phyloP scores from a whole-genome alignment of 169 alveolate species.

The Amoebophrya sp. region DNA sequence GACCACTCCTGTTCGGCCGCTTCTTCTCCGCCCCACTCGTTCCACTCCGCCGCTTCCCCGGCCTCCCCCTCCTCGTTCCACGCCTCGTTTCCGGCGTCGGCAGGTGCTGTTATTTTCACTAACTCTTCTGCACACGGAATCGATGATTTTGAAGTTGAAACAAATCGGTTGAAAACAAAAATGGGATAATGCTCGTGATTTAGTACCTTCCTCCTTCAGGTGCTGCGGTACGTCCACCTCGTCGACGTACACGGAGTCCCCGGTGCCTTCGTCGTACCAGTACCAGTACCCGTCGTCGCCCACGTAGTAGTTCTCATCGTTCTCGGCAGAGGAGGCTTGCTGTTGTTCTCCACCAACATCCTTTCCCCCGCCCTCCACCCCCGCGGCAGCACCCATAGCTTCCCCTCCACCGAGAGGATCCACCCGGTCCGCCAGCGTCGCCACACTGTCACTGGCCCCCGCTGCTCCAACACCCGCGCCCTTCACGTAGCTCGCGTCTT shows the following conservation, averaged over 20 bases:
- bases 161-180: too few species aligned
- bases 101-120: too few species aligned
- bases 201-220: background rate
- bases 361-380: background rate
- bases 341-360: background rate
- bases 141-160: background rate
- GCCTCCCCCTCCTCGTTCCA: background rate
- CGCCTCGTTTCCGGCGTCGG: too few species aligned
- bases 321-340: background rate
- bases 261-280: background rate
- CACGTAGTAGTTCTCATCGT: background rate
- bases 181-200: too few species aligned
- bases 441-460: too few species aligned
- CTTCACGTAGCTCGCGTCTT: too few species aligned
- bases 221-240: background rate
- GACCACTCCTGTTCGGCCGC: background rate
- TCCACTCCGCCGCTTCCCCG: background rate
- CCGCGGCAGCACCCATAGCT: too few species aligned
- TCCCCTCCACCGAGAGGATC: too few species aligned
- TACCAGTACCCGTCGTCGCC: background rate
- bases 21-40: background rate
- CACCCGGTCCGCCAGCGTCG: too few species aligned
- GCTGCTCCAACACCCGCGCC: too few species aligned
- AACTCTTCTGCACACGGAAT: too few species aligned
- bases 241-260: background rate